phyloP scores from a whole-genome alignment of 306 rosid species.

The Arachis hypogaea region DNA sequence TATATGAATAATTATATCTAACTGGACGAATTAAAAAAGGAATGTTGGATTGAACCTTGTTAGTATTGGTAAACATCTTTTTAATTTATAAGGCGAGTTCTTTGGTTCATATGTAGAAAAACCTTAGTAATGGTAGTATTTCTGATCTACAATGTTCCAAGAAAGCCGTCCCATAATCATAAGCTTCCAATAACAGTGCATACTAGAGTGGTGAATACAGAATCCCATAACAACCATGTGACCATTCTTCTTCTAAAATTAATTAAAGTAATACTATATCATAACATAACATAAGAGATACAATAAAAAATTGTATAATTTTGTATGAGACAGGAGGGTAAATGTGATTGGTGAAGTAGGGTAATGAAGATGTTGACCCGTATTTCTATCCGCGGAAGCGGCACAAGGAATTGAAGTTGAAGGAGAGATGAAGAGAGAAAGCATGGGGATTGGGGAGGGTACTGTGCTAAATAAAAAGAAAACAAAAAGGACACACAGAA shows the following conservation, averaged over 20 bases:
- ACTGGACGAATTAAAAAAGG: neutral
- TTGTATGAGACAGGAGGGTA: neutral
- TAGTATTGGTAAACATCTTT: neutral
- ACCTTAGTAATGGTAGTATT: neutral
- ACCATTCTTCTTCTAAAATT: too few species aligned
- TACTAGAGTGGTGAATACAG: neutral
- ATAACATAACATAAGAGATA: neutral
- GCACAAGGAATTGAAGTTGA: neutral
- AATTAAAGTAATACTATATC: too few species aligned
- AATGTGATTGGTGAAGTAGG: neutral
- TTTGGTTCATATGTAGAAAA: neutral
- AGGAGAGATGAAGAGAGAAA: neutral
- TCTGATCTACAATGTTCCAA: neutral
- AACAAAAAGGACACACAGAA: slow-evolving; percentile 32
- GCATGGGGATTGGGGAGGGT: neutral
- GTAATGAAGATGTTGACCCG: slow-evolving; percentile 26
- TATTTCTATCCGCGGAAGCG: neutral
- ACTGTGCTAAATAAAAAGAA: neutral
- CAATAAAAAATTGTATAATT: too few species aligned
- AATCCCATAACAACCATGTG: too few species aligned
- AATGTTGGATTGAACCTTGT: neutral
- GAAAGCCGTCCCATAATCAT: neutral
- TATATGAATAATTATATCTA: too few species aligned
- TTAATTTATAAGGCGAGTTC: slow-evolving; percentile 5
- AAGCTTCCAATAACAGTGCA: neutral